Evolutionary conservation across 805 yeast species (phyloP), one percentile per base, ranked within the genome.

Genomic region (Yarrowia sp.): DNA sequence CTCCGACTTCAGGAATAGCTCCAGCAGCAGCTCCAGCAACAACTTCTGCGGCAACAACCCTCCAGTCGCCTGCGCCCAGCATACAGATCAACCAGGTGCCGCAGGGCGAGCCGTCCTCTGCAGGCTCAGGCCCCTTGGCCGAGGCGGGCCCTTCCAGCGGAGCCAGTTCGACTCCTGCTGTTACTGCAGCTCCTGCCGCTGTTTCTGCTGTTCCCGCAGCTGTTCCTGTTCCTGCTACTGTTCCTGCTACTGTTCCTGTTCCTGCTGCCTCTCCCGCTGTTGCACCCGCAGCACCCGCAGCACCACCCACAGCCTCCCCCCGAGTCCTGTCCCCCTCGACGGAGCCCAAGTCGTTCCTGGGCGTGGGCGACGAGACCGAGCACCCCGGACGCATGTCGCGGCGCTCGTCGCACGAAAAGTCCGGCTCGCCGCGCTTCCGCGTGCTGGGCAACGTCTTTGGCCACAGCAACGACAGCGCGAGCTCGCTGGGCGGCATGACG

Each of bases 401-500:
- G 31, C 47, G 61, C 12, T 27, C 61, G 25, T 55, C 61, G 14
- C 61, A 55, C 38, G 61, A 55, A 19, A 55, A 55, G 19, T 38
- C 47, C 29, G 42, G 58, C 16, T 55, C 61, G 24, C 61, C 61
- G 13, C 61, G 61, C 19, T 55, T 55, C 47, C 12, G 61, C n/a
- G 61, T 55, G n/a, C 47, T 55, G 21, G 61, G 61, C 21, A 55
- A 38, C 35, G 61, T 55, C n/a, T 55, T 55, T 38, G 61, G 61
- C 21, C 61, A 55, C 61, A 55, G 38, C 29, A 55, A 55, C 47
- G 61, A 55, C 38, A 27, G 38, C 27, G 27, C 61, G n/a, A 19
- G 24, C 21, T 39, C 61, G 25, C 35, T 39, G 12, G 31, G 61
- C 29, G 61, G 61, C n/a, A 55, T 55, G 61, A 39, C 61, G 16